Conservation (phyloP, 1,284 basidiomycete species). For the Entoloma clypeatum region DNA sequence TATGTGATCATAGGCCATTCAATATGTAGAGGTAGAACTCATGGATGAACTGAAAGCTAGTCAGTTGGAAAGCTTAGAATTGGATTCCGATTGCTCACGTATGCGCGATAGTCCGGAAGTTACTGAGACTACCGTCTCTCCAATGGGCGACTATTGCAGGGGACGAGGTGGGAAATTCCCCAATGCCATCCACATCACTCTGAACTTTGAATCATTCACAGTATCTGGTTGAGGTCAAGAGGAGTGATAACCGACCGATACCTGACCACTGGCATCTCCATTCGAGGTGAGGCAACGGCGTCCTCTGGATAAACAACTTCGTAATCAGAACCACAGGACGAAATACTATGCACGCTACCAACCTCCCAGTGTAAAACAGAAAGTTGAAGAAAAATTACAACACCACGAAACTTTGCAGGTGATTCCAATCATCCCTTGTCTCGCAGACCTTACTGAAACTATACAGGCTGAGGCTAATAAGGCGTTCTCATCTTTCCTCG, state of each 20-base stretch:
- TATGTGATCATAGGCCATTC: constrained; percentile 42
- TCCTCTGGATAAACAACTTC: background rate
- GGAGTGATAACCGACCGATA: constrained; percentile 66
- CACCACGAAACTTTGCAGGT: constrained; percentile 72
- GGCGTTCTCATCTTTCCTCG: constrained; percentile 69
- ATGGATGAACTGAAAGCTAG: constrained; percentile 71
- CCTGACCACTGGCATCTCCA: constrained; percentile 81
- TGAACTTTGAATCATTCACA: constrained; percentile 26
- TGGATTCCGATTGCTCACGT: constrained; percentile 1
- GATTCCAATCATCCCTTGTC: background rate
- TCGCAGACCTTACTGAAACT: background rate
- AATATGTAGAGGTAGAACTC: constrained; percentile 69
- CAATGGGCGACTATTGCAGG: constrained; percentile 67
- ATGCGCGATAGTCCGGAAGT: constrained; percentile 58
- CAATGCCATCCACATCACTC: background rate
- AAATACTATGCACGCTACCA: constrained; percentile 78
- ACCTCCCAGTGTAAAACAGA: constrained; percentile 65
- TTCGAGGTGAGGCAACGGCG: constrained; percentile 50
- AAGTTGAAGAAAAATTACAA: constrained; percentile 74
- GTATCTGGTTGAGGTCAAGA: constrained; percentile 79
- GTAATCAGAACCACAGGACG: too few species aligned
- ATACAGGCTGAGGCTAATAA: constrained; percentile 53
- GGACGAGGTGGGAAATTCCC: constrained; percentile 53
- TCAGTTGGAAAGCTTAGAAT: constrained; percentile 28
- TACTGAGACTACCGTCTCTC: constrained; percentile 72